Base-by-base conservation (phyloP, 305 asterid genomes). In the Fraxinus greggii region DNA sequence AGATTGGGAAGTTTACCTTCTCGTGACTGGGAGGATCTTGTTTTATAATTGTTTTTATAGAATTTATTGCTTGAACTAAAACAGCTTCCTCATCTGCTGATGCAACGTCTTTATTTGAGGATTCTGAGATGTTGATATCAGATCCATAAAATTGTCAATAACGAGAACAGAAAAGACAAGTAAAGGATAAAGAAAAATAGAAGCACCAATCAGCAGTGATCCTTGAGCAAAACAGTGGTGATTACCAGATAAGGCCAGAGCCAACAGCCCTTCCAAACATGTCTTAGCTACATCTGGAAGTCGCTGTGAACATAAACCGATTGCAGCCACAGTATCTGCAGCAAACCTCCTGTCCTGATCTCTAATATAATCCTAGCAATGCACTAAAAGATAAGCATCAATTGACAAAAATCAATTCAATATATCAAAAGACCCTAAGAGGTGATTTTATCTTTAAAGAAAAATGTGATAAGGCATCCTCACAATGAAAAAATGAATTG, bases 261-360 rank as follows among this genome's bases (percentile, higher is more conserved):
- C 84, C 84, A 96, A 81, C 40, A 96, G 93, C 80, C 95, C 94
- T 89, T 96, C 97, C 91, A 96, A 88, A 87, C 98, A 96, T 81
- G 90, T 85, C 51, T 82, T 89, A 72, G 97, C 92, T 21, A 92
- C 92, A 79, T 85, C 88, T 51, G 97, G 95, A 79, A 94, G 93
- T 80, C 89, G 91, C 86, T 89, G 89, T 1, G 94, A 97, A 83
- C 99, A 94, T 83, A 93, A 87, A 83, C 98, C 98, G 78, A 96
- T 94, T 61, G 99, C 95, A 88, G 97, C 93, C 78, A 93, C 96
- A 78, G 98, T 90, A 90, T 94, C 98, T 77, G 99, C 94, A 84
- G 99, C 98, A 90, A 96, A 93, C 85, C 88, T 89, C 84, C 98
- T 88, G 85, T 93, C 97, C 80, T 97, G 97, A 86, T 96, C 99